Evolutionary conservation across 2,329 filamentous ascomycete species (phyloP), one percentile per base, ranked within the genome.

Genomic region (Trichoderma brevicompactum): DNA sequence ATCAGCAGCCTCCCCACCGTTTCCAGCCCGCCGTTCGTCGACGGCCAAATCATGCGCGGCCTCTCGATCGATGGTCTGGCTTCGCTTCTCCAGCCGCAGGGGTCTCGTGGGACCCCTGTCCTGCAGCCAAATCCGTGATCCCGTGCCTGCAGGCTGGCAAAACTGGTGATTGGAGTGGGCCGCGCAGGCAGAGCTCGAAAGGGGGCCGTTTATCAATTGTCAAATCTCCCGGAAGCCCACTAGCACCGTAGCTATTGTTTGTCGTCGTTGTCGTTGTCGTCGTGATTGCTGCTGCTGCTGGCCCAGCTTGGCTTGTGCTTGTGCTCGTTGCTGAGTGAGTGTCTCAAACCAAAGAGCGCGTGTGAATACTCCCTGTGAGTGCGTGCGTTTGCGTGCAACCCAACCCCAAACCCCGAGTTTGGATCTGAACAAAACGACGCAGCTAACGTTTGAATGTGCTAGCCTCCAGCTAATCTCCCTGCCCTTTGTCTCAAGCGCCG

Each of bases 141-240:
- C 41, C 55, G 41, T 48, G 55, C 28, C 55, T 59, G 49, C 48
- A 36, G 38, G 48, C 32, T n/a, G 49, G 8, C 15, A n/a, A 28
- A 44, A 60, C 41, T 60, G 49, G n/a, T 46, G 49, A 46, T 54
- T 62, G 59, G 49, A 38, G 59, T 62, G 59, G 60, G 50, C 60
- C 60, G 13, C 23, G 38, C 55, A 48, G 49, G 49, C 49, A 54
- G 52, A 36, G 34, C 23, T 63, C 49, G 60, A 63, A 46, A 63
- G 60, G 60, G 59, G 59, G 55, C 41, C 32, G 55, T 23, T 38
- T 49, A n/a, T 59, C 43, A n/a, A 48, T 60, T 60, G 56, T 46
- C 48, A 63, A 63, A 63, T 54, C 60, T 63, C 59, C 58, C 58
- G 36, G 3, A 15, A 50, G 41, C 43, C 41, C 55, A n/a, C 55